These are phyloP conservation scores for Pachysandra terminalis DNA, from an alignment of 164 flowering plant genomes.

Conservation along the genomic window DNA sequence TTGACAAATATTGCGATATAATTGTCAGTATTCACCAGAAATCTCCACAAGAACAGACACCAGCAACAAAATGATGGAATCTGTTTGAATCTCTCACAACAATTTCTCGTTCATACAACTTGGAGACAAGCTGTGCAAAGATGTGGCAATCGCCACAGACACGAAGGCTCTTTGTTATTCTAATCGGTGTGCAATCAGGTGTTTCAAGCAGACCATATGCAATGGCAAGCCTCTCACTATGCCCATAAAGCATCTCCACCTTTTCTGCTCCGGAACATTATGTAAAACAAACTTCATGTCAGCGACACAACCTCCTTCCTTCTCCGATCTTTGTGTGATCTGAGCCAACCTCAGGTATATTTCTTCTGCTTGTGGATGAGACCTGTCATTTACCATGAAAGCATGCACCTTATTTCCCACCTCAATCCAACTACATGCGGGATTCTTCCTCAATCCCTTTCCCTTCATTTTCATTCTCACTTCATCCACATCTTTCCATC, in stretches of 20 bases:
- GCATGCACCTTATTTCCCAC: conserved; percentile 54
- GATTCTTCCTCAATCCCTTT: conserved; percentile 66
- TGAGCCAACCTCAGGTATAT: conserved; percentile 46
- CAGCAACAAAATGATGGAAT: conserved; percentile 68
- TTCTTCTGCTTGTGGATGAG: conserved; percentile 55
- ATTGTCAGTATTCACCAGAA: conserved; percentile 50
- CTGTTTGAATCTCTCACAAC: conserved; percentile 78
- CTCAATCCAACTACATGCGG: conserved; percentile 93
- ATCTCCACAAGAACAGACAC: conserved; percentile 79
- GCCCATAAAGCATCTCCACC: conserved; percentile 57
- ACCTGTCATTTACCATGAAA: conserved; percentile 59
- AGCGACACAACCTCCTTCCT: conserved; percentile 57
- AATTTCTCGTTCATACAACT: conserved; percentile 42
- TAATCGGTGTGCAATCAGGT: conserved; percentile 34
- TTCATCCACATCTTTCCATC: conserved; percentile 71
- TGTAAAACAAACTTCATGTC: conserved; percentile 65
- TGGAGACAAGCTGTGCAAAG: conserved; percentile 59
- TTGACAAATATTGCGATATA: not conserved
- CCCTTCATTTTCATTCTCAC: conserved; percentile 62
- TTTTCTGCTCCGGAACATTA: conserved; percentile 65
- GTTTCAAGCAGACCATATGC: conserved; percentile 58
- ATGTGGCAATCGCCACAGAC: conserved; percentile 79
- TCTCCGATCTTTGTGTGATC: conserved; percentile 42
- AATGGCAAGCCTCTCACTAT: conserved; percentile 84
- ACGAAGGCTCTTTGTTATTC: conserved; percentile 67